Evolutionary conservation across 495 filamentous ascomycete genomes (phyloP).

Genomic region (Neurospora terricola): DNA sequence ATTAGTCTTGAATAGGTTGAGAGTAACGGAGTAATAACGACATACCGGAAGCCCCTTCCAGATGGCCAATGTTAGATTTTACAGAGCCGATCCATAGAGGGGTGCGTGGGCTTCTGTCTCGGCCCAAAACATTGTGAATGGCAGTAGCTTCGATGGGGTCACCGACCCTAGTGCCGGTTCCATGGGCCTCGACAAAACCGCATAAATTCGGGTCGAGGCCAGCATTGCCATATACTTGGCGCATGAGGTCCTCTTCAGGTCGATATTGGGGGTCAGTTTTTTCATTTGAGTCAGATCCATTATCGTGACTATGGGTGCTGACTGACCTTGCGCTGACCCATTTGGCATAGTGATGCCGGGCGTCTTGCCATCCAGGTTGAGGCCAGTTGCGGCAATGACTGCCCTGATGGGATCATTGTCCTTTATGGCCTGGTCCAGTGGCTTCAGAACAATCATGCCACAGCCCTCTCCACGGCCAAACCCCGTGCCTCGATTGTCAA

Average conservation of each 20-base stretch:
- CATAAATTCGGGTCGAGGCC: slow-evolving; percentile 30
- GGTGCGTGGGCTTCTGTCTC: slow-evolving; percentile 14
- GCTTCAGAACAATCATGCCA: slow-evolving; percentile 50
- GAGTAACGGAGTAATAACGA: background rate
- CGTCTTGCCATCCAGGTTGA: slow-evolving; percentile 54
- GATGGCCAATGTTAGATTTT: slow-evolving; percentile 50
- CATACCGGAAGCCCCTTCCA: slow-evolving; percentile 38
- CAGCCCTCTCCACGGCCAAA: slow-evolving; percentile 59
- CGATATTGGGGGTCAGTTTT: slow-evolving; percentile 7
- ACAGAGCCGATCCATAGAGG: slow-evolving; percentile 44
- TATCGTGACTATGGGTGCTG: background rate
- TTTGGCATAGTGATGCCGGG: slow-evolving; percentile 51
- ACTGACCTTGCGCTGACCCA: slow-evolving; percentile 41
- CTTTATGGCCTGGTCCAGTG: slow-evolving; percentile 44
- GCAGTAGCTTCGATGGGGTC: slow-evolving; percentile 39
- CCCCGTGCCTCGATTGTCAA: slow-evolving; percentile 52
- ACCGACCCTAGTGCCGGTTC: slow-evolving; percentile 46
- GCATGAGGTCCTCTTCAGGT: slow-evolving; percentile 31
- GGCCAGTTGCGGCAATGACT: slow-evolving; percentile 47
- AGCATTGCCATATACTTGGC: slow-evolving; percentile 32
- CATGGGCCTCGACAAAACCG: slow-evolving; percentile 40
- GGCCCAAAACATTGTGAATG: slow-evolving; percentile 28
- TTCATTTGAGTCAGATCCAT: background rate
- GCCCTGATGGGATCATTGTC: slow-evolving; percentile 51
- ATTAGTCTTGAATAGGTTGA: background rate